Base-by-base conservation (phyloP, 1,284 basidiomycete species). In the Sanghuangporus weigelae region DNA sequence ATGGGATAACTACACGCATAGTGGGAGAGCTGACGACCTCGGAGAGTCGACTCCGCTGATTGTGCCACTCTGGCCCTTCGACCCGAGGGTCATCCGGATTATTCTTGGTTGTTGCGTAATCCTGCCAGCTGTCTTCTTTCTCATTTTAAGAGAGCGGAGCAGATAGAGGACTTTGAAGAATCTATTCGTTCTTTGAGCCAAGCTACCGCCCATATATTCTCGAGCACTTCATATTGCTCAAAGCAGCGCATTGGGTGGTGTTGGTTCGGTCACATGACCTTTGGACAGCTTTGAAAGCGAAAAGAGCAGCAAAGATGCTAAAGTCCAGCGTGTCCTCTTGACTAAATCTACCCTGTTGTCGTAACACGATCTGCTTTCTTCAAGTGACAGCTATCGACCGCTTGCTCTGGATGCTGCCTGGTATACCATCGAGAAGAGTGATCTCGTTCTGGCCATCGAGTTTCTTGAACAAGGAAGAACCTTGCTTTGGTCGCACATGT, bases 401-500 rank as follows among this genome's bases (percentile, higher is more conserved):
- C 26, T 53, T 12, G 51, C 23, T 6, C 4, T 8, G 23, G 35
- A 55, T 55, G 46, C 49, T 2, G 50, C 50, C 2, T 53, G 50
- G 8, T 60, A 39, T 38, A 49, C 59, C 14, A 50, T 53, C 6
- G 48, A 53, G n/a, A 3, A 16, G 7, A 26, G 26, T 0, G 19
- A 36, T 8, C 2, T 53, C 3, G 19, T 2, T 6, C 6, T 6
- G 5, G 59, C 59, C 14, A 49, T 60, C 2, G 59, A 51, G 38
- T 3, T 60, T 7, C 48, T 60, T 21, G 59, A 60, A 49, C 59
- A 60, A 12, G 59, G 59, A 54, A 60, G 48, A n/a, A 23, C 23
- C 10, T 14, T 60, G 36, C 19, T 50, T 7, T 60, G 59, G 59
- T 51, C 59, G n/a, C 31, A 60, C 5, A 38, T 60, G 36, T 1